These are phyloP conservation scores for Parachlorella kessleri DNA, from an alignment of 139 green algal species.

Conservation along the genomic window DNA sequence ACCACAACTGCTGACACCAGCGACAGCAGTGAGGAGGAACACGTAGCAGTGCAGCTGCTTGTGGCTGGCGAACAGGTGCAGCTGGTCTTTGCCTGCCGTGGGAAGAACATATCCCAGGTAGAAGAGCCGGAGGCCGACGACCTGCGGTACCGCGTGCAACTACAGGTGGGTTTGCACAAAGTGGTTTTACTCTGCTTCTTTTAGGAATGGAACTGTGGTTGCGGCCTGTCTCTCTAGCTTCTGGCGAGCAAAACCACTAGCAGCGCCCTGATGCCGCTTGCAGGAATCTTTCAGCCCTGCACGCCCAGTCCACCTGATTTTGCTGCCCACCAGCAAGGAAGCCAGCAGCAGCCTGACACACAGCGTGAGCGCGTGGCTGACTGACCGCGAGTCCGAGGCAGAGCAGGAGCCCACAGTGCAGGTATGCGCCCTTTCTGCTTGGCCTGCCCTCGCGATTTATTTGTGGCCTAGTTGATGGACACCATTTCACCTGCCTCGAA, in stretches of 20 bases:
- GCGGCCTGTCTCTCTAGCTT: background rate
- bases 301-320: slow-evolving; percentile 3
- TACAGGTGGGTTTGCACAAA: background rate
- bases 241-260: too few species aligned
- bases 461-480: background rate
- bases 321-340: slow-evolving; percentile 4
- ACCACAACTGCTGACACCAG: background rate
- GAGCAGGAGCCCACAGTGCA: background rate
- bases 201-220: background rate
- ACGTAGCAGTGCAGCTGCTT: background rate
- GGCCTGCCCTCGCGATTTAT: too few species aligned
- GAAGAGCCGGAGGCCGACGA: background rate
- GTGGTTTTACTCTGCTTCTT: background rate
- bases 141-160: background rate
- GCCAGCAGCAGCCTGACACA: background rate
- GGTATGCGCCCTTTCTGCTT: too few species aligned
- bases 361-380: slow-evolving; percentile 5
- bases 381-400: background rate
- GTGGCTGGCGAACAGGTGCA: too few species aligned
- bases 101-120: background rate
- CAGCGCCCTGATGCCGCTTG: background rate
- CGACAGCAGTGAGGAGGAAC: too few species aligned
- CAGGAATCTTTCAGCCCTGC: slow-evolving; percentile 7
- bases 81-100: background rate
- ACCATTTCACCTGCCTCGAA: background rate